phyloP scores from a whole-genome alignment of 345 rosid genomes.

The Cardamine occulta region DNA sequence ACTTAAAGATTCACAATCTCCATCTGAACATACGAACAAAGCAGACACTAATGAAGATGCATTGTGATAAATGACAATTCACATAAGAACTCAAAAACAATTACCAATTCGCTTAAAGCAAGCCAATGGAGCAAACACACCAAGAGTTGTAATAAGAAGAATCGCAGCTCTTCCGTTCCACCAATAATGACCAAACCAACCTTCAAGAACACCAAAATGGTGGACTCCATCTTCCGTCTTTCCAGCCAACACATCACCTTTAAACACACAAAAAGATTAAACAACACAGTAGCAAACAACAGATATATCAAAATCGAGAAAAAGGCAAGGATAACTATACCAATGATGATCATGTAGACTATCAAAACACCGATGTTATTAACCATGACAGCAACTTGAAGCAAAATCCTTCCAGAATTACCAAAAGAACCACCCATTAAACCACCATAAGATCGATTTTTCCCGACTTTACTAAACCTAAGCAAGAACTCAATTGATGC shows the following conservation, averaged over 20 bases:
- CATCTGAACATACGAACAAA: background rate
- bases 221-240: constrained; percentile 78
- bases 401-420: constrained; percentile 58
- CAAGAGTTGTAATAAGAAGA: constrained; percentile 72
- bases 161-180: constrained; percentile 73
- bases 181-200: constrained; percentile 89
- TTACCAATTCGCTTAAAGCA: constrained; percentile 84
- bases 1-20: background rate
- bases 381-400: constrained; percentile 73
- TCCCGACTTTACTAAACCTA: constrained; percentile 75
- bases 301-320: background rate
- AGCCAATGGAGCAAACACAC: constrained; percentile 76
- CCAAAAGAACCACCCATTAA: constrained; percentile 94
- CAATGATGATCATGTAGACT: constrained; percentile 93
- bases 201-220: constrained; percentile 84
- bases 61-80: background rate
- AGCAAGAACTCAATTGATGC: constrained; percentile 81
- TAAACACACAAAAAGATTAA: constrained; percentile 24
- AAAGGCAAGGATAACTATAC: constrained; percentile 26
- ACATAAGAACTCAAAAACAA: constrained; percentile 12
- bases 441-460: constrained; percentile 67
- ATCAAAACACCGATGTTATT: constrained; percentile 88
- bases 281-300: background rate
- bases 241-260: constrained; percentile 85
- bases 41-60: background rate